phyloP scores from a whole-genome alignment of 148 eudicot genomes.

The Rhododendron williamsianum region DNA sequence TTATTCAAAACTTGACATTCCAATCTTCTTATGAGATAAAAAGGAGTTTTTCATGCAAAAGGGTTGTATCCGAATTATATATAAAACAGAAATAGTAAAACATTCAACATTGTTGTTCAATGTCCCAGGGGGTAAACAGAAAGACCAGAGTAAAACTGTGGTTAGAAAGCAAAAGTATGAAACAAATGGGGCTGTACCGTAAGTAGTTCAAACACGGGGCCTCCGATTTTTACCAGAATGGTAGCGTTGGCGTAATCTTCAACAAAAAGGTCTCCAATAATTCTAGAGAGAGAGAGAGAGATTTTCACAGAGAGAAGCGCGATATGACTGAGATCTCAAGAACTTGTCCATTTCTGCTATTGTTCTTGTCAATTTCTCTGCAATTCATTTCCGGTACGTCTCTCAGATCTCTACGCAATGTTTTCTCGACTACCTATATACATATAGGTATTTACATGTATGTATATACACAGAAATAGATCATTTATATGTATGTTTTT shows the following conservation, averaged over 20 bases:
- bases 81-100: too few relatives aligned
- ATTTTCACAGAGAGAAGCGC: slow-evolving; percentile 14
- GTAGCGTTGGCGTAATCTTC: slow-evolving; percentile 5
- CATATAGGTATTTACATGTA: neutral
- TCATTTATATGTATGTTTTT: neutral
- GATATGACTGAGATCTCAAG: slow-evolving; percentile 34
- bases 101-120: too few relatives aligned
- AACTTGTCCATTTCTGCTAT: slow-evolving; percentile 18
- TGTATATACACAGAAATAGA: neutral
- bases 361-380: slow-evolving; percentile 26
- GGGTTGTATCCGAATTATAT: too few relatives aligned
- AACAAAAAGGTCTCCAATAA: neutral
- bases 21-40: too few relatives aligned
- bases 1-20: too few relatives aligned
- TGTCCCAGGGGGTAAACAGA: too few relatives aligned
- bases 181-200: neutral
- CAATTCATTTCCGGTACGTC: slow-evolving; percentile 32
- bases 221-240: neutral
- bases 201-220: neutral
- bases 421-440: neutral
- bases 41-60: too few relatives aligned
- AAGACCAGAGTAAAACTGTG: neutral
- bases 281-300: neutral
- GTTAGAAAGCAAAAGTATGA: neutral
- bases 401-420: slow-evolving; percentile 12